Evolutionary conservation across 345 rosid species (phyloP).

Genomic region (Sapria himalayana): DNA sequence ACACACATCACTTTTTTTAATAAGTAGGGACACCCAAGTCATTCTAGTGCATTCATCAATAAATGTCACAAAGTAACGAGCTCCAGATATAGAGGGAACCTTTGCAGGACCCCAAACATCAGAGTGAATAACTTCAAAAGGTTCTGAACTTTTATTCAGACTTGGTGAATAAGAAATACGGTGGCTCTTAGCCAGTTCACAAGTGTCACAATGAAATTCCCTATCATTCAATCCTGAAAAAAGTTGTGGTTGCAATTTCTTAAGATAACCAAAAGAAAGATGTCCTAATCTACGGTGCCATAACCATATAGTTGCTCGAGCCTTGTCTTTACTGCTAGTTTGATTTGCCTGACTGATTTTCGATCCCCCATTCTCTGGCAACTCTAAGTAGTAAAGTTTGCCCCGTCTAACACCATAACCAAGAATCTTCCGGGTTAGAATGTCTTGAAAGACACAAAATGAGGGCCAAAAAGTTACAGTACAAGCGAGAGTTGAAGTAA

Average conservation of each 20-base stretch:
- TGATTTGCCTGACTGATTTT: background rate
- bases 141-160: background rate
- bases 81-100: background rate
- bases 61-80: slow-evolving; percentile 2
- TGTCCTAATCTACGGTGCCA: background rate
- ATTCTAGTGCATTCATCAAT: slow-evolving; percentile 1
- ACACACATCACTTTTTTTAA: background rate
- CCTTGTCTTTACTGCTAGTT: background rate
- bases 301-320: background rate
- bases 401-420: slow-evolving; percentile 1
- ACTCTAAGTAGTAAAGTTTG: slow-evolving; percentile 1
- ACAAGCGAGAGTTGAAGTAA: no score
- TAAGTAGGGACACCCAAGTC: background rate
- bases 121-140: background rate
- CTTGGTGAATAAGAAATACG: background rate
- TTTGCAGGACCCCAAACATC: background rate
- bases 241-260: background rate
- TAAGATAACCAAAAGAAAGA: background rate
- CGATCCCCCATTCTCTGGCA: background rate
- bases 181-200: background rate
- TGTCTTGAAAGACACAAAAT: no score
- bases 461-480: no score
- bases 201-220: background rate
- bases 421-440: background rate
- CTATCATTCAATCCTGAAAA: background rate